Conservation (phyloP, 2,329 filamentous ascomycete species). For the Chrysoporthe deuterocubensis region DNA sequence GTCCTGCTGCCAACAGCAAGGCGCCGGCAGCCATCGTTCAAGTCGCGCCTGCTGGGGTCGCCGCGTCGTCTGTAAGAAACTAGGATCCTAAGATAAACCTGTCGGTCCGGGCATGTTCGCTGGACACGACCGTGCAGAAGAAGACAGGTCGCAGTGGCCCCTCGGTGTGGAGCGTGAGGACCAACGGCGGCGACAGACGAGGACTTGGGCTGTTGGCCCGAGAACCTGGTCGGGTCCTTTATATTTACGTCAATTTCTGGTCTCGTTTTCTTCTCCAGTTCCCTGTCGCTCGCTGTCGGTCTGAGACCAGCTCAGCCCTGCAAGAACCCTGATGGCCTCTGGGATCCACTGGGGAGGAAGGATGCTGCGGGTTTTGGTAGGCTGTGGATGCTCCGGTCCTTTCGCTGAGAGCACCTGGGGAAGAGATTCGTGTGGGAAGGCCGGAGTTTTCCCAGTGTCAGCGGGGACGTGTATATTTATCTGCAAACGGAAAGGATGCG, state of each 20-base stretch:
- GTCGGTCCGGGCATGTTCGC: neutral
- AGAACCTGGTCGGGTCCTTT: neutral
- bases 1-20: slow-evolving; percentile 30
- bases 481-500: neutral
- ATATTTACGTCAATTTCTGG: slow-evolving; percentile 6
- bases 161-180: neutral
- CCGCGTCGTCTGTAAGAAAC: neutral
- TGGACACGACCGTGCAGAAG: neutral
- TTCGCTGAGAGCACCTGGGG: neutral
- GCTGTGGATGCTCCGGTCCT: neutral
- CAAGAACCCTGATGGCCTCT: neutral
- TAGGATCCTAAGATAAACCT: neutral
- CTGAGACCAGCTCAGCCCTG: slow-evolving; percentile 8
- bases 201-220: too few species aligned
- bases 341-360: neutral
- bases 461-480: neutral
- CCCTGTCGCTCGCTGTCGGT: neutral
- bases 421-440: neutral
- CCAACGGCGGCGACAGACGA: neutral
- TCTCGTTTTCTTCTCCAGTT: neutral
- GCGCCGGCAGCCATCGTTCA: slow-evolving; percentile 15
- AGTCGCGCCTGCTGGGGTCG: neutral
- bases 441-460: neutral
- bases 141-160: too few species aligned
- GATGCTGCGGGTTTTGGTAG: neutral